Conservation (phyloP, 1,284 basidiomycete genomes). For the Apiotrichum sp. region DNA sequence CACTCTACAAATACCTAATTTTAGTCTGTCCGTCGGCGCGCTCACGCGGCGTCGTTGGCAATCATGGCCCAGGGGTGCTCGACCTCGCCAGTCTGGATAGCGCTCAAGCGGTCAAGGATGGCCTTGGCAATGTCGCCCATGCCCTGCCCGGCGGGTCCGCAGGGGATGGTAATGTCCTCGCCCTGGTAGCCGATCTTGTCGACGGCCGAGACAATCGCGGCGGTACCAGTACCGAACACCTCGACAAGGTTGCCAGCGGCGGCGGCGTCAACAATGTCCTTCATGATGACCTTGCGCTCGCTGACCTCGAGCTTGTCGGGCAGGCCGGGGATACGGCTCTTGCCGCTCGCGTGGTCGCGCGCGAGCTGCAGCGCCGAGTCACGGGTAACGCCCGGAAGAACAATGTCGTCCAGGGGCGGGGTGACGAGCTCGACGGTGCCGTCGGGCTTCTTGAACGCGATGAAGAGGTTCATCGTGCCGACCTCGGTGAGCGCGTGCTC, state of each 20-base stretch:
- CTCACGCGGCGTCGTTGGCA: conserved; percentile 22
- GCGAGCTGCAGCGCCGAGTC: conserved; percentile 83
- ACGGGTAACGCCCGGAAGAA: conserved; percentile 92
- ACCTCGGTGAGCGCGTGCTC: conserved; percentile 74
- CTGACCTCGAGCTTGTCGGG: conserved; percentile 64
- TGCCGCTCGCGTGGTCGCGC: conserved; percentile 63
- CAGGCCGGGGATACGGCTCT: conserved; percentile 56
- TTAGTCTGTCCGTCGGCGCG: not conserved
- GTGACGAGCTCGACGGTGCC: conserved; percentile 76
- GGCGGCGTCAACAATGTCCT: conserved; percentile 71
- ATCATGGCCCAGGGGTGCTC: conserved; percentile 66
- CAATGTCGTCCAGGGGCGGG: conserved; percentile 88
- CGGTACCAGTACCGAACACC: conserved; percentile 90
- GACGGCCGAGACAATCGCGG: conserved; percentile 77
- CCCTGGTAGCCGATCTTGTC: conserved; percentile 82
- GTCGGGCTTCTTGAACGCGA: conserved; percentile 69
- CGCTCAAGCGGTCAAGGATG: conserved; percentile 77
- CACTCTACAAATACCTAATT: not conserved
- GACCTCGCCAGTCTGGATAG: conserved; percentile 81
- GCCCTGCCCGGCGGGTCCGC: conserved; percentile 63
- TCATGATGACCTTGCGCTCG: conserved; percentile 84
- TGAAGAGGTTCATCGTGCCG: conserved; percentile 96
- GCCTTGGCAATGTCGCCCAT: conserved; percentile 79
- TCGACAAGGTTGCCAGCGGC: conserved; percentile 70
- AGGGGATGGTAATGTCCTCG: conserved; percentile 75